Base-by-base conservation (phyloP, 495 filamentous ascomycete genomes). In the Rostrohypoxylon terebratum region DNA sequence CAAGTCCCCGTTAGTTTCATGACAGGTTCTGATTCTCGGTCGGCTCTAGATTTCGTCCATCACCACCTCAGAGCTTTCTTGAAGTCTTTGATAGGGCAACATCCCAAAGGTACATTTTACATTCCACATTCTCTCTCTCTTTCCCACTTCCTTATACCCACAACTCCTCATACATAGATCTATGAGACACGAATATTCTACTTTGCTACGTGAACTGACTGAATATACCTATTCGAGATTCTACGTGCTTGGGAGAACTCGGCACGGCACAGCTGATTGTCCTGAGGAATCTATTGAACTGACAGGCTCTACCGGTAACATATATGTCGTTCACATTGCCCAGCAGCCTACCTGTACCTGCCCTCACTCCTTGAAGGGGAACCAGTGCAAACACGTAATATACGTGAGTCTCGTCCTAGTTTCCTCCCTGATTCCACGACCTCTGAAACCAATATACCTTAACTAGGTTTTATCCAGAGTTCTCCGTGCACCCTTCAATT, bases 291-390 rank as follows among this genome's bases (percentile, higher is more conserved):
- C 74, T 0, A 87, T 95, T 71, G 86, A 91, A 38, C 81, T 96
- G 54, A 90, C 90, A 13, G 93, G 93, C 23, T 86, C 90, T 6
- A 93, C 90, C 3, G 92, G 92, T 4, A 93, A 94, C 72, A 81
- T 94, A 51, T 96, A 96, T 81, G 87, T 81, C 9, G 80, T 86
- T 20, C 73, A 74, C 14, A 76, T 87, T 42, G 74, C 79, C 2
- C 89, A 84, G 25, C 73, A 83, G 40, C 91, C 91, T 0, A 77
- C 47, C n/a, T 96, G 93, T 78, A 82, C 83, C 45, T 94, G 92
- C 77, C 90, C 91, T 0, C 87, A 92, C 77, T 82, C 78, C 6
- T 59, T n/a, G 28, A 83, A 86, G 31, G 86, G 88, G 11, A 88
- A 91, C 63, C 90, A 93, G 69, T 95, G 92, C 86, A 95, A 95